Evolutionary conservation across 768 basidiomycete genomes (phyloP), one percentile per base, ranked within the genome.

Genomic region (Agaricus subrufescens): DNA sequence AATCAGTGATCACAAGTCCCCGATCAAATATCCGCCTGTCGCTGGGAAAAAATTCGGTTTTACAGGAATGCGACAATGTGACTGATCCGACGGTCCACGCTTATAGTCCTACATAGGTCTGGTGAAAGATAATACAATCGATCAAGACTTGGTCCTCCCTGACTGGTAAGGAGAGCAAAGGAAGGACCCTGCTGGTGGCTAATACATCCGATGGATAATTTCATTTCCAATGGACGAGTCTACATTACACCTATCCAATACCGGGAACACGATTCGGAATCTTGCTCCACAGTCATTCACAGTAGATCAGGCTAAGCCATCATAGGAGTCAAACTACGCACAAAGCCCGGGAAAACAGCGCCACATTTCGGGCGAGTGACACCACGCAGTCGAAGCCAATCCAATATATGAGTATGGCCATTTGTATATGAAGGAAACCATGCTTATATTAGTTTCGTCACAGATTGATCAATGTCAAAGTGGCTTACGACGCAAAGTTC

Each of bases 401-500:
- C 3, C 11, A 25, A 29, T 12, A 29, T 12, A 46, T 3, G n/a
- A 12, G 9, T 30, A 19, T n/a, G 10, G 27, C 46, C 46, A 34
- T 2, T 8, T 26, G 46, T 34, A 14, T 44, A 50, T 52, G 38
- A 38, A 38, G 52, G 49, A 4, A 25, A 39, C 40, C 23, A 39
- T n/a, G 37, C 12, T 15, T 50, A n/a, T 23, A 34, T 34, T 34
- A 34, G 34, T 34, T 34, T 34, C 11, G 34, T 34, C 34, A 34
- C 2, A 34, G 12, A 29, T 40, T 52, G 45, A 39, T 31, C 10
- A 50, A 50, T 14, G 56, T 34, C 34, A 46, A 52, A 11, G 30
- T 25, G 11, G 59, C 63, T 44, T 48, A 67, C 66, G 38, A 66
- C 60, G 56, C 65, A 66, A 19, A 67, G 52, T 52, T 67, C 63